Base-by-base conservation (phyloP, 495 filamentous ascomycete genomes). In the Xylaria venustula region DNA sequence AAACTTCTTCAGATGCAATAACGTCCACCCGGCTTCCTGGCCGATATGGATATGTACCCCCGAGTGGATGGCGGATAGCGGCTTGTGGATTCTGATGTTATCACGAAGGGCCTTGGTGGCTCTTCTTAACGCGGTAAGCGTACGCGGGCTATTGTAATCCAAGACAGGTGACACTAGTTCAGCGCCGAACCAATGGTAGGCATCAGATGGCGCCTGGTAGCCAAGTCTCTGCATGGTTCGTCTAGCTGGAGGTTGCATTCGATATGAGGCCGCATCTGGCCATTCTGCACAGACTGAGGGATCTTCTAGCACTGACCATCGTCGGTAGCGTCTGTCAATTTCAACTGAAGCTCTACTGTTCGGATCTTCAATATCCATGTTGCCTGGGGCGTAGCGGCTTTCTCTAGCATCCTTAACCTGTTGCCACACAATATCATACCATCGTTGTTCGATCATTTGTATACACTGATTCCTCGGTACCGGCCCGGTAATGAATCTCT, bases 41-140 rank as follows among this genome's bases (percentile, higher is more conserved):
- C 64, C 64, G 8, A 67, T 55, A 14, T 69, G 67, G 11, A 69
- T 47, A 15, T 69, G 67, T 1, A 69, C 26, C 0, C 64, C 67
- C 0, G 46, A 54, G 0, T 3, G 12, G 5, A 60, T 14, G 0
- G 0, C 0, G 0, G n/a, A 3, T 52, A 50, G 55, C 1, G 67
- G 67, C 41, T 69, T 69, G 26, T 69, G 67, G 17, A 69, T 59
- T 30, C 67, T 49, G 11, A 60, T 64, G 19, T 4, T 15, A 11
- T 47, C 30, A 46, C 67, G 58, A 22, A 69, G 46, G 19, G 50
- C 36, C 20, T 8, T 14, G 51, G 64, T 64, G 14, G 52, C 62
- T 6, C 7, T 58, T 3, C 8, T 46, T 14, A 69, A 50, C 0
- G 52, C 7, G 17, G 11, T 2, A 12, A 34, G 25, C 3, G 59